phyloP scores from a whole-genome alignment of 140 eudicot genomes.

The Anethum foeniculum region DNA sequence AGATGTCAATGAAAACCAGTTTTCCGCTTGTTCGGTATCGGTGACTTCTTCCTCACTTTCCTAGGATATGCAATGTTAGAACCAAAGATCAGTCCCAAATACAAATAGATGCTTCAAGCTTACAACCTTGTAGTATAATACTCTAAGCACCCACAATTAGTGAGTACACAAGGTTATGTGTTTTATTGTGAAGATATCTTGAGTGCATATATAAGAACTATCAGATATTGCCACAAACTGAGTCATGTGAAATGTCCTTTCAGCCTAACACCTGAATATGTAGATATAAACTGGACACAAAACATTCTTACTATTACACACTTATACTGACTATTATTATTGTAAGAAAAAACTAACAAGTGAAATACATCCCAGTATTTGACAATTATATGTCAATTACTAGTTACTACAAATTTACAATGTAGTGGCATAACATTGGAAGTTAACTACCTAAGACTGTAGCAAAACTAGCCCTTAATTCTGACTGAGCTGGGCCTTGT shows the following conservation, averaged over 20 bases:
- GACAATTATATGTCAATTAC: neutral
- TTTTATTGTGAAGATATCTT: neutral
- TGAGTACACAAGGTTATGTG: neutral
- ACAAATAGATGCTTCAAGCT: neutral
- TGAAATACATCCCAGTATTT: neutral
- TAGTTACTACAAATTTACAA: neutral
- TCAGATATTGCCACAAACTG: neutral
- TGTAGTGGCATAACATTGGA: neutral
- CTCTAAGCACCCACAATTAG: neutral
- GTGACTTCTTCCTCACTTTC: constrained; percentile 99
- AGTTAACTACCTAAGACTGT: neutral
- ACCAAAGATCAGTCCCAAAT: constrained; percentile 12
- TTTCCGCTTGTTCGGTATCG: constrained; percentile 98
- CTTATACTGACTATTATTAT: neutral
- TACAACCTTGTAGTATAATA: neutral
- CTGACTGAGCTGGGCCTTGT: neutral
- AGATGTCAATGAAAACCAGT: constrained; percentile 95
- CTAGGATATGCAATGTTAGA: constrained; percentile 28
- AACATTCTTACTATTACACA: neutral
- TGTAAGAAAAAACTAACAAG: neutral
- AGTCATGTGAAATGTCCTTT: neutral
- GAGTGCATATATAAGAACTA: neutral
- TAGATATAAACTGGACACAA: neutral
- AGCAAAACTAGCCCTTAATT: neutral
- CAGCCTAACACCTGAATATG: neutral